A percentile compares a stretch with the other conserved stretches of the same genome.
Evolutionary conservation across 73 alveolate genomes (phyloP).

Genomic region (Durusdinium trenchii): DNA sequence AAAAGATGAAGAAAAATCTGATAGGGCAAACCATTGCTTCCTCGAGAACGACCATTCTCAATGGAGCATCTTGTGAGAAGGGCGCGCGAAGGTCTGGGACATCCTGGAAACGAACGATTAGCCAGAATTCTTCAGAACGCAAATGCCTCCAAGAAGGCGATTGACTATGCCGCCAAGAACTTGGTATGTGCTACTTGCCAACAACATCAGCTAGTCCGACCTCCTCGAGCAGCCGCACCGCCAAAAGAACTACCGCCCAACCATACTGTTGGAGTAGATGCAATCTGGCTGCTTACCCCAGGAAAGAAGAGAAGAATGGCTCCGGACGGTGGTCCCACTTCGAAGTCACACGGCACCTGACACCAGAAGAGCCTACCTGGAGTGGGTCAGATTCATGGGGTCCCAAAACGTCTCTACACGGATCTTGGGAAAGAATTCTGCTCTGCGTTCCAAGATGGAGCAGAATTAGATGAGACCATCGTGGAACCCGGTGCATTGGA

Average conservation of each 20-base stretch:
- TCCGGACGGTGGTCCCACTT: not conserved
- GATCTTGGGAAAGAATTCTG: not conserved
- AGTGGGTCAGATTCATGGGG: not conserved
- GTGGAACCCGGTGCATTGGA: not conserved
- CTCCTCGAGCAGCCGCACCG: not conserved
- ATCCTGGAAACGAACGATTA: not conserved
- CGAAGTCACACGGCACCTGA: not conserved
- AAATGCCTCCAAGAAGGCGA: not conserved
- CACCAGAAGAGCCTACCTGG: not conserved
- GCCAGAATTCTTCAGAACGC: not conserved
- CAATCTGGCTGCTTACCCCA: not conserved
- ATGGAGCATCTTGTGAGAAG: not conserved
- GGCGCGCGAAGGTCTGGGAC: not conserved
- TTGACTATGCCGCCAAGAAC: not conserved
- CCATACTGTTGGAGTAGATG: not conserved
- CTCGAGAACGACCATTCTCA: not conserved
- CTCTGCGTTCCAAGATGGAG: not conserved
- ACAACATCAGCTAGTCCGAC: too few relatives aligned
- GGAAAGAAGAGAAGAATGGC: not conserved
- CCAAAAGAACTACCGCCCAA: not conserved
- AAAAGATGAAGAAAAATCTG: too few relatives aligned
- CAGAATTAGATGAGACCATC: not conserved
- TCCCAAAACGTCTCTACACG: not conserved
- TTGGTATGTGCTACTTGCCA: not conserved
- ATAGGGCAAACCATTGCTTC: too few relatives aligned